Evolutionary conservation across 306 rosid species (phyloP).

Genomic region (Argentina anserina): DNA sequence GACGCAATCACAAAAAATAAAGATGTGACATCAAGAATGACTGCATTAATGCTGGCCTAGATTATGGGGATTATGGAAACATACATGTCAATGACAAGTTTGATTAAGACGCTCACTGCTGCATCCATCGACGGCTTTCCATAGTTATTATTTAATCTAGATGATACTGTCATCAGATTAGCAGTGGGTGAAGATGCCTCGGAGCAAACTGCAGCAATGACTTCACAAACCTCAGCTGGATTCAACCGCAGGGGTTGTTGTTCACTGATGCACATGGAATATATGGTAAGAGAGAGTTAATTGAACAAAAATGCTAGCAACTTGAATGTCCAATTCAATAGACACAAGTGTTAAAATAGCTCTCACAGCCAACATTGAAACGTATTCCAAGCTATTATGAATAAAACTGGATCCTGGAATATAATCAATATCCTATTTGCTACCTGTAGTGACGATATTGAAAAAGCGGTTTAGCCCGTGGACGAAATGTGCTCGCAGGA

Average conservation of each 20-base stretch:
- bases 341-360: neutral
- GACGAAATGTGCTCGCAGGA: conserved; percentile 82
- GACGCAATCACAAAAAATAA: neutral
- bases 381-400: neutral
- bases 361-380: neutral
- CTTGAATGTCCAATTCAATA: neutral
- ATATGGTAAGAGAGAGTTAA: conserved; percentile 27
- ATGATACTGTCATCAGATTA: conserved; percentile 53
- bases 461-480: conserved; percentile 81
- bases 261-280: conserved; percentile 66
- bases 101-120: conserved; percentile 98
- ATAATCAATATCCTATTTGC: neutral
- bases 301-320: conserved; percentile 1
- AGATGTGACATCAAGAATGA: conserved; percentile 9
- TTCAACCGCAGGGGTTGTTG: conserved; percentile 96
- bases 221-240: conserved; percentile 95
- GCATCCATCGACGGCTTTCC: conserved; percentile 94
- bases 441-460: conserved; percentile 99
- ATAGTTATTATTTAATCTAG: conserved; percentile 61
- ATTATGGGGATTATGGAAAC: conserved; percentile 35
- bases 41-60: conserved; percentile 23
- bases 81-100: conserved; percentile 97
- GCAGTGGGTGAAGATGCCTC: conserved; percentile 61
- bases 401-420: neutral
- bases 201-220: conserved; percentile 97